A percentile compares a stretch with the other conserved stretches of the same genome.
Evolutionary conservation across 352 stramenopile genomes (phyloP).

Genomic region (Aphanomyces euteiches): DNA sequence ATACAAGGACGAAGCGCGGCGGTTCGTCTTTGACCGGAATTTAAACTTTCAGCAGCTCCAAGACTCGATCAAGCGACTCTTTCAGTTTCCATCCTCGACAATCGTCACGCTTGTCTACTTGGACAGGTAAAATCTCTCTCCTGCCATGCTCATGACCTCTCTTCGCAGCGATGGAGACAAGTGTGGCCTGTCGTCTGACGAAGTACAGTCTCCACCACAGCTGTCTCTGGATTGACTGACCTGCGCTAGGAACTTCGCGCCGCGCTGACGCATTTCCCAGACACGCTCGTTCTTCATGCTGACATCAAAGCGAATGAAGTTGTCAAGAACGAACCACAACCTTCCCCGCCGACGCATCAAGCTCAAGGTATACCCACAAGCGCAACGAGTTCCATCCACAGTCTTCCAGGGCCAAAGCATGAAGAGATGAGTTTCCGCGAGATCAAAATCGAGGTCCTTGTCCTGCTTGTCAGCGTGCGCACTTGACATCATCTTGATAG

Average conservation of each 20-base stretch:
- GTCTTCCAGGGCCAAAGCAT: constrained; percentile 19
- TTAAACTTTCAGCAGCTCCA: constrained; percentile 37
- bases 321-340: neutral
- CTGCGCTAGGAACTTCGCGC: constrained; percentile 21
- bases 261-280: constrained; percentile 22
- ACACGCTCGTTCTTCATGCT: constrained; percentile 24
- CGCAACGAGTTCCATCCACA: no score
- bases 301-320: constrained; percentile 24
- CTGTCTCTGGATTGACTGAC: neutral
- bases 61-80: constrained; percentile 40
- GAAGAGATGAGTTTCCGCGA: constrained; percentile 20
- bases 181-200: constrained; percentile 31
- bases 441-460: constrained; percentile 27
- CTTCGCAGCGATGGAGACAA: constrained; percentile 27
- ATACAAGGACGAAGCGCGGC: constrained; percentile 44
- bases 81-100: constrained; percentile 34
- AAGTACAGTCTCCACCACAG: constrained; percentile 15
- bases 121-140: constrained; percentile 36
- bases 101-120: constrained; percentile 40
- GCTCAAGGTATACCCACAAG: neutral
- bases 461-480: neutral
- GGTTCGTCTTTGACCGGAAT: constrained; percentile 42
- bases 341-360: no score
- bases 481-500: constrained; percentile 26
- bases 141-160: neutral